phyloP scores from a whole-genome alignment of 2,329 filamentous ascomycete genomes.

The Colletotrichum destructivum region DNA sequence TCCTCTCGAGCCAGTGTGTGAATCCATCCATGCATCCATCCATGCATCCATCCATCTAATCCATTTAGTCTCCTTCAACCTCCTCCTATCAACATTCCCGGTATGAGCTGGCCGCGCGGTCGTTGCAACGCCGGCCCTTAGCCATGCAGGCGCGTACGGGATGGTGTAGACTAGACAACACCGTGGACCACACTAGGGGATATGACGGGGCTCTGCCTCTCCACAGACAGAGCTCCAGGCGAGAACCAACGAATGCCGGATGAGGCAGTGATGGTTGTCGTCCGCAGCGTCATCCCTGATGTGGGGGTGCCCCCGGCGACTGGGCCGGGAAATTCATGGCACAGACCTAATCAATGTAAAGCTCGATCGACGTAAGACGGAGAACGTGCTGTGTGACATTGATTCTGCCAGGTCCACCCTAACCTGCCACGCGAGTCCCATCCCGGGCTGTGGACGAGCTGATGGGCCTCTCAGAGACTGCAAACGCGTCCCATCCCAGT shows the following conservation, averaged over 20 bases:
- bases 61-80: too few species aligned
- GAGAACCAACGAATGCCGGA: conserved; percentile 27
- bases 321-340: conserved; percentile 24
- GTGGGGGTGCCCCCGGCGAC: not conserved
- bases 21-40: too few species aligned
- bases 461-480: conserved; percentile 16
- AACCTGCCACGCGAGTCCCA: conserved; percentile 9
- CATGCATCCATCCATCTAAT: too few species aligned
- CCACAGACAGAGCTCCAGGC: conserved; percentile 20
- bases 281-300: conserved; percentile 12
- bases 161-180: too few species aligned
- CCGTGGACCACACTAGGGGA: conserved; percentile 11
- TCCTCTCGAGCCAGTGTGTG: not conserved
- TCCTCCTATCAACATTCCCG: conserved; percentile 3
- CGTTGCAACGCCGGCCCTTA: not conserved
- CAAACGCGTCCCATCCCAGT: not conserved
- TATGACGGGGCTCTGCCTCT: conserved; percentile 30
- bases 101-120: conserved; percentile 24
- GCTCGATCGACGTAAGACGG: conserved; percentile 36
- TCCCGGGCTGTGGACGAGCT: not conserved
- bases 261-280: conserved; percentile 27
- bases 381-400: conserved; percentile 31
- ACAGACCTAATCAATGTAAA: conserved; percentile 32
- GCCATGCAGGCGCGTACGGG: not conserved
- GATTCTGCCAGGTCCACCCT: conserved; percentile 32